Base-by-base conservation (phyloP, 352 stramenopile species). In the Phytophthora ohioensis region DNA sequence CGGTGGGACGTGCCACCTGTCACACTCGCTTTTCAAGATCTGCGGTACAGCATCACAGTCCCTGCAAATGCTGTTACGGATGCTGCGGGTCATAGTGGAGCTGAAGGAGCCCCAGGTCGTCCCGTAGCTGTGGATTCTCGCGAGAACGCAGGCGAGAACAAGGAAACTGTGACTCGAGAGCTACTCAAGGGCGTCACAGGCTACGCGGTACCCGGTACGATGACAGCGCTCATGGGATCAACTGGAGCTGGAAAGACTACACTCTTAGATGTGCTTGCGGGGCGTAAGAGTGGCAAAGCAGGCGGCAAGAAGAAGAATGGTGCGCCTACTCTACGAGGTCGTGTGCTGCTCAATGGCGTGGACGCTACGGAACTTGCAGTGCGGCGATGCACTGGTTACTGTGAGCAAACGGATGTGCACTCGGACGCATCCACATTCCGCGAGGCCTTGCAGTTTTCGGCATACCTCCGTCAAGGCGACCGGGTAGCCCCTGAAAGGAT, bases 241-340 rank as follows among this genome's bases (percentile, higher is more conserved):
- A 90, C 72, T 35, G 91, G 88, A 17, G 90, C 90, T 3, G 90
- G 90, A 12, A 97, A 89, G 54, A 93, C 83, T 1, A 98, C 95
- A 4, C 80, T 98, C 3, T 86, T 98, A 69, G 94, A 99, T 75
- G 93, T 98, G 0, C 91, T 99, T 48, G 90, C 94, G n/a, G 78
- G 96, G 21, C 80, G 95, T 48, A 98, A 98, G 77, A 91, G 78
- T 15, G 83, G 80, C 21, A 94, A 67, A 38, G 17, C 27, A 42
- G 51, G 43, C 56, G 47, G 46, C 21, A 75, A 66, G 13, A 74
- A 68, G 17, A 68, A 63, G 30, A 64, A 75, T 49, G 59, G 64
- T 3, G 58, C 64, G 51, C 49, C 69, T 17, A 65, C 38, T 36
- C 36, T 75, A 32, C 64, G 69, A 54, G 73, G 73, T 8, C 56